These are phyloP conservation scores for Ascomycota sp. DNA, from an alignment of 2,329 filamentous ascomycete genomes.

Conservation along the genomic window DNA sequence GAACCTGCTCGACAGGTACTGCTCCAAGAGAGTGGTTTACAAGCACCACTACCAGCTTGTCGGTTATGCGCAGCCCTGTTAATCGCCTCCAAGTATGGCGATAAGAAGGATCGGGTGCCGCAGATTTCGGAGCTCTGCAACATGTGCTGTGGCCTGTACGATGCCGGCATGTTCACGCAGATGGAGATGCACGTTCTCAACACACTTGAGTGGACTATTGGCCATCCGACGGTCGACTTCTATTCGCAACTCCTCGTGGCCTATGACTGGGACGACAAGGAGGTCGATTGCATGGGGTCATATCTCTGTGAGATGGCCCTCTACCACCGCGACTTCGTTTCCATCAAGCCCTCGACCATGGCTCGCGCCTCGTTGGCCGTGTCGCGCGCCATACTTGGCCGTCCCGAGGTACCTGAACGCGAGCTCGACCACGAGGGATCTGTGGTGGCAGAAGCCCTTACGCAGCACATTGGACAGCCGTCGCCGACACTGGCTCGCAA, in stretches of 20 bases:
- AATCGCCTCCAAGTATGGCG: slow-evolving; percentile 95
- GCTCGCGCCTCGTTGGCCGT: slow-evolving; percentile 73
- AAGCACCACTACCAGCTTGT: slow-evolving; percentile 98
- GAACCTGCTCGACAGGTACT: slow-evolving; percentile 94
- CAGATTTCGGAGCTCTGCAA: slow-evolving; percentile 94
- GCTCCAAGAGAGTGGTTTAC: slow-evolving; percentile 92
- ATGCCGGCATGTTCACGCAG: slow-evolving; percentile 98
- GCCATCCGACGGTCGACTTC: slow-evolving; percentile 86
- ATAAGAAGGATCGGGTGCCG: slow-evolving; percentile 96
- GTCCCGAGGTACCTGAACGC: slow-evolving; percentile 52
- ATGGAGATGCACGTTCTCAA: slow-evolving; percentile 99
- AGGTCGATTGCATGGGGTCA: slow-evolving; percentile 83
- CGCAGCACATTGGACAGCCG: slow-evolving; percentile 37
- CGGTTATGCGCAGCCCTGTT: slow-evolving; percentile 84
- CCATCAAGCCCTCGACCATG: slow-evolving; percentile 76
- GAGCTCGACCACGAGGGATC: slow-evolving; percentile 62
- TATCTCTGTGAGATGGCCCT: slow-evolving; percentile 91
- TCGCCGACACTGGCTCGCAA: slow-evolving; percentile 38
- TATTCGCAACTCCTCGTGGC: slow-evolving; percentile 77
- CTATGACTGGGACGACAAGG: slow-evolving; percentile 58
- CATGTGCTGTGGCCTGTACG: slow-evolving; percentile 97
- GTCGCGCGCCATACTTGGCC: slow-evolving; percentile 65
- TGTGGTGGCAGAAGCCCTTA: slow-evolving; percentile 38
- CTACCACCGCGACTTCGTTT: slow-evolving; percentile 94
- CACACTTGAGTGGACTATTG: slow-evolving; percentile 88